Evolutionary conservation across 352 stramenopile genomes (phyloP).

Genomic region (Pythium oligandrum): DNA sequence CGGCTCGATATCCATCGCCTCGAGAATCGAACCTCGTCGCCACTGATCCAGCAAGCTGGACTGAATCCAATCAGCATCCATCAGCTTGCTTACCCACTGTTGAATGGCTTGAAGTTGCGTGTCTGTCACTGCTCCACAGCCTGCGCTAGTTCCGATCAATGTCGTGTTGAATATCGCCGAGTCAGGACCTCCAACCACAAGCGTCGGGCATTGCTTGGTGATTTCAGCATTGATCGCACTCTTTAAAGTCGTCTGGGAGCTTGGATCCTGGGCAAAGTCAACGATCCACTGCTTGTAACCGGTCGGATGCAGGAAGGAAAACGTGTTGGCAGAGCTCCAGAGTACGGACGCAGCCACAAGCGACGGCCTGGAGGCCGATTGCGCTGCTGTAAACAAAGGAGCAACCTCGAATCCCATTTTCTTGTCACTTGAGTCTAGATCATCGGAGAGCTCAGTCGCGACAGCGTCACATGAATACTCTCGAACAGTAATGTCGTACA

Average conservation of each 20-base stretch:
- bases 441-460: conserved; percentile 41
- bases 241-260: conserved; percentile 9
- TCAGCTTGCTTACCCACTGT: conserved; percentile 28
- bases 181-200: conserved; percentile 25
- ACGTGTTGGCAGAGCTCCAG: conserved; percentile 29
- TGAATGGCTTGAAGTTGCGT: conserved; percentile 33
- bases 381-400: conserved; percentile 4
- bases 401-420: conserved; percentile 46
- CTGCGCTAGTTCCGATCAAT: conserved; percentile 15
- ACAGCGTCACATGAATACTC: conserved; percentile 43
- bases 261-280: conserved; percentile 9
- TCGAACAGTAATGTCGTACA: conserved; percentile 22
- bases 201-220: conserved; percentile 8
- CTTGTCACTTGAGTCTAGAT: conserved; percentile 23
- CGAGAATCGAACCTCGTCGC: conserved; percentile 35
- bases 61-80: conserved; percentile 25
- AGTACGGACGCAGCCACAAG: conserved; percentile 30
- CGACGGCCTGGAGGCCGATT: conserved; percentile 21
- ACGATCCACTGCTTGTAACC: conserved; percentile 53
- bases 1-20: conserved; percentile 49
- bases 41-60: conserved; percentile 59
- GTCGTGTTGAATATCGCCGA: conserved; percentile 54
- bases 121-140: conserved; percentile 23
- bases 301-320: conserved; percentile 41
- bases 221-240: conserved; percentile 35